A percentile compares a stretch with the other conserved stretches of the same genome.
These are phyloP conservation scores for Vanilla planifolia DNA, from an alignment of 106 monocot genomes.

Conservation along the genomic window DNA sequence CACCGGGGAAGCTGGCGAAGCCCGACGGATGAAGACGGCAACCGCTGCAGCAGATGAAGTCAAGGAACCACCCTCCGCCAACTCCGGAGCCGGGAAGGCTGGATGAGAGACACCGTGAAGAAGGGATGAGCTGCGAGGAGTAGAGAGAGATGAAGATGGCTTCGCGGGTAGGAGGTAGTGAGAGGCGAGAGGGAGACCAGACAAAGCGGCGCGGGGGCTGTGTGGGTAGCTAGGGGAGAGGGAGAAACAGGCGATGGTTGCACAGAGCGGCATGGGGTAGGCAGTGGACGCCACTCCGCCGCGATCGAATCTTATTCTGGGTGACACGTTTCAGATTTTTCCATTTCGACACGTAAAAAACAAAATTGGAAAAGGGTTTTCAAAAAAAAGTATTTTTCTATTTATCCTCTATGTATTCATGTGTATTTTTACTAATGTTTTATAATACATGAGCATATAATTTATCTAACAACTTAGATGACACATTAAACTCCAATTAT, in stretches of 20 bases:
- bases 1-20: conserved; percentile 42
- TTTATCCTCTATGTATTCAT: too few species aligned
- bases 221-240: neutral
- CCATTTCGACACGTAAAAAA: too few species aligned
- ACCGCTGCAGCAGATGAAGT: conserved; percentile 39
- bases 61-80: conserved; percentile 3
- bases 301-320: too few species aligned
- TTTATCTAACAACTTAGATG: too few species aligned
- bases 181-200: neutral
- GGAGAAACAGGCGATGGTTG: neutral
- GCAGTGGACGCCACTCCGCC: too few species aligned
- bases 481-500: too few species aligned
- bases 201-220: neutral
- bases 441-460: too few species aligned
- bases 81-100: neutral
- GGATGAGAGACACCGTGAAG: conserved; percentile 12
- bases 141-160: neutral
- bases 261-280: neutral
- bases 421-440: too few species aligned
- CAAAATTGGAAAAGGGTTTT: too few species aligned
- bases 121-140: neutral
- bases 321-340: too few species aligned
- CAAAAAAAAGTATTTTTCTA: too few species aligned
- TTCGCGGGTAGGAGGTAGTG: neutral
- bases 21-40: conserved; percentile 40